Evolutionary conservation across 768 basidiomycete genomes (phyloP).

Genomic region (Rhodotorula paludigena): DNA sequence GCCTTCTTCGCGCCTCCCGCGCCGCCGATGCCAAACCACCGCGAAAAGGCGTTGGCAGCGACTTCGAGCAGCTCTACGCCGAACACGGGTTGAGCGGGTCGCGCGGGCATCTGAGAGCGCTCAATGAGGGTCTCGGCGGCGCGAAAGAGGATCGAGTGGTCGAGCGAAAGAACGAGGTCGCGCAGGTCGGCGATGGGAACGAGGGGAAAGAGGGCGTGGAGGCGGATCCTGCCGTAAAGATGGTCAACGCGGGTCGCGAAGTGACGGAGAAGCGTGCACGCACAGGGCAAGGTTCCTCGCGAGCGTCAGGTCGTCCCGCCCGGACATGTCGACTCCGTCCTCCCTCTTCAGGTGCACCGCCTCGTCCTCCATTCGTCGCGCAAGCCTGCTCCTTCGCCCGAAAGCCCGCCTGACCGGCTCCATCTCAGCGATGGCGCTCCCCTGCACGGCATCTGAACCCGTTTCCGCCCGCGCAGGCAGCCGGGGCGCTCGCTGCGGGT

Average conservation of each 20-base stretch:
- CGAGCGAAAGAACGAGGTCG: not conserved
- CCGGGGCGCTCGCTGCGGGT: not conserved
- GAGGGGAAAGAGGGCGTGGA: slow-evolving; percentile 20
- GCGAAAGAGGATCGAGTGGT: slow-evolving; percentile 4
- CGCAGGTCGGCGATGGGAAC: slow-evolving; percentile 4
- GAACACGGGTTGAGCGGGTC: not conserved
- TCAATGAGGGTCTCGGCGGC: not conserved
- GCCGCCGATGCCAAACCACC: not conserved
- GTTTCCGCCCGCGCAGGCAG: not conserved
- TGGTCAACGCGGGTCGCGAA: not conserved
- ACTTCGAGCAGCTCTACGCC: not conserved
- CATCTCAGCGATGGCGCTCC: not conserved
- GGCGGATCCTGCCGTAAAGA: not conserved
- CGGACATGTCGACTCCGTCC: not conserved
- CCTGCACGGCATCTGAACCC: not conserved
- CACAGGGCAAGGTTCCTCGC: slow-evolving; percentile 6
- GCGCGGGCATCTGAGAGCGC: not conserved
- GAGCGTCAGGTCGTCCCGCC: not conserved
- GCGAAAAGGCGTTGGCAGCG: not conserved
- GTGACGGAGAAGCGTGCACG: not conserved
- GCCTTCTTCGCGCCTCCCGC: not conserved
- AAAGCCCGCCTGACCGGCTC: not conserved
- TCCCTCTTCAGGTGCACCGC: too few species aligned
- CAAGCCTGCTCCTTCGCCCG: not conserved
- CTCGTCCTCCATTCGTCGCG: too few species aligned